Conservation (phyloP, 2,329 filamentous ascomycete genomes). For the Malbranchea zuffiana region DNA sequence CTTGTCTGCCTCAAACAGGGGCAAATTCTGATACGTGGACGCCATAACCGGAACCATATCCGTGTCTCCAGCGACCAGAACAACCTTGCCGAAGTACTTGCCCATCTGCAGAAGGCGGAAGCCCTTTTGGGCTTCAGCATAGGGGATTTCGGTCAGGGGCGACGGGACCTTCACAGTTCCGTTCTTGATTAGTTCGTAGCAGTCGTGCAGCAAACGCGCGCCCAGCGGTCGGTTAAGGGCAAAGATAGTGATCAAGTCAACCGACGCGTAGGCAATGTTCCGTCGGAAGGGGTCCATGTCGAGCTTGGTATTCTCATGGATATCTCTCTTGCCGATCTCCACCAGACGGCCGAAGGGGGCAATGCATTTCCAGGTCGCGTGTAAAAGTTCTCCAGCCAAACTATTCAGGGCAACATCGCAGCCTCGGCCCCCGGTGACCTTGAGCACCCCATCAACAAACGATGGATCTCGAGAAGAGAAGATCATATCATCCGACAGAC, state of each 20-base stretch:
- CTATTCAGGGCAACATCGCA: slow-evolving; percentile 16
- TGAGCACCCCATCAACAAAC: slow-evolving; percentile 17
- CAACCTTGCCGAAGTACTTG: slow-evolving; percentile 18
- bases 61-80: slow-evolving; percentile 11
- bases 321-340: slow-evolving; percentile 10
- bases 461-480: slow-evolving; percentile 17
- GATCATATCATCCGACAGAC: slow-evolving; percentile 18
- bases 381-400: slow-evolving; percentile 12
- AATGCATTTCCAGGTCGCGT: slow-evolving; percentile 11
- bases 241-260: slow-evolving; percentile 14
- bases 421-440: slow-evolving; percentile 16
- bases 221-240: slow-evolving; percentile 5
- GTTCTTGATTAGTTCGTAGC: slow-evolving; percentile 7
- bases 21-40: slow-evolving; percentile 8
- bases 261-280: slow-evolving; percentile 26
- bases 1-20: slow-evolving; percentile 10
- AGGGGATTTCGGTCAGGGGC: slow-evolving; percentile 11
- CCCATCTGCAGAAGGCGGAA: slow-evolving; percentile 25
- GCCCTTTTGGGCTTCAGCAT: slow-evolving; percentile 15
- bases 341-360: slow-evolving; percentile 25
- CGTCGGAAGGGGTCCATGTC: slow-evolving; percentile 17
- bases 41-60: slow-evolving; percentile 13
- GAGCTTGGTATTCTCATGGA: slow-evolving; percentile 8
- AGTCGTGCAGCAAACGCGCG: slow-evolving; percentile 3
- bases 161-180: slow-evolving; percentile 12